These are phyloP conservation scores for Mucor velutinosus DNA, from an alignment of 371 early-diverging fungal species.

Conservation along the genomic window DNA sequence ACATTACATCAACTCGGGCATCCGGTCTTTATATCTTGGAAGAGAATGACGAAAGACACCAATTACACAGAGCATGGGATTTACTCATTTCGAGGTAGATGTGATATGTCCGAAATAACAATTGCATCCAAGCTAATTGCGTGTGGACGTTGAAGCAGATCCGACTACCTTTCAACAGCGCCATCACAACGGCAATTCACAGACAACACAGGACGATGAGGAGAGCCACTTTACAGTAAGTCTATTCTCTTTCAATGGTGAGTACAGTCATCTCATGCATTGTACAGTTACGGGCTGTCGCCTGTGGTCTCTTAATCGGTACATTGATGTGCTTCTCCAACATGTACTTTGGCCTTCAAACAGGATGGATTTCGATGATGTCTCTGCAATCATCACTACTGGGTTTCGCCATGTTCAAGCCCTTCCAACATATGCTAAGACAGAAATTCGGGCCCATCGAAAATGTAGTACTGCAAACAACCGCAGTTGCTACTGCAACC, in stretches of 20 bases:
- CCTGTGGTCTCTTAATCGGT: conserved; percentile 71
- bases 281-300: conserved; percentile 55
- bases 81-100: conserved; percentile 18
- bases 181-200: not conserved
- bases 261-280: too few relatives aligned
- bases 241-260: not conserved
- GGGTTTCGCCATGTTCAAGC: conserved; percentile 77
- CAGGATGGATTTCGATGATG: conserved; percentile 91
- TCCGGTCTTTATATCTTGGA: not conserved
- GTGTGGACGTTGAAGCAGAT: not conserved
- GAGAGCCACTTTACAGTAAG: conserved; percentile 26
- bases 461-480: conserved; percentile 82
- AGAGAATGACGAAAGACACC: not conserved
- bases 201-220: not conserved
- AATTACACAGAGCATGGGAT: conserved; percentile 6
- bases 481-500: conserved; percentile 83
- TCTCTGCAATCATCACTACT: conserved; percentile 81
- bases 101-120: not conserved
- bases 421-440: conserved; percentile 49
- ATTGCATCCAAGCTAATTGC: not conserved
- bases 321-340: conserved; percentile 79
- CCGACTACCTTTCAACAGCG: not conserved
- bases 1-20: not conserved
- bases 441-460: conserved; percentile 73
- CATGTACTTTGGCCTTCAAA: conserved; percentile 86